These are phyloP conservation scores for Phytophthora boehmeriae DNA, from an alignment of 352 stramenopile species.

Conservation along the genomic window DNA sequence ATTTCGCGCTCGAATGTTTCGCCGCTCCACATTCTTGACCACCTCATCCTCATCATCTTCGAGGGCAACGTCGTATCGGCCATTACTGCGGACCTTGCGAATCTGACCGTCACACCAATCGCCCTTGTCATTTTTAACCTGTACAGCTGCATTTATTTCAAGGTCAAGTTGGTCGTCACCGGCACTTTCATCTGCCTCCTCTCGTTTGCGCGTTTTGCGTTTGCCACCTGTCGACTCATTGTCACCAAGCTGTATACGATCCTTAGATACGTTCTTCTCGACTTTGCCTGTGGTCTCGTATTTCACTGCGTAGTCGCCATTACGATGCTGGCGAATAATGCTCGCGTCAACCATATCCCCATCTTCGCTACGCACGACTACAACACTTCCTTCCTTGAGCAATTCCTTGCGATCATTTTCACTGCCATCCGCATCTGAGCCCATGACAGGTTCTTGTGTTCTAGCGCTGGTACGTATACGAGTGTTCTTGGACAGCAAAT, in stretches of 20 bases:
- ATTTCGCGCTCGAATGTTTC: constrained; percentile 29
- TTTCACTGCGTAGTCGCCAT: constrained; percentile 41
- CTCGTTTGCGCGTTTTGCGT: constrained; percentile 10
- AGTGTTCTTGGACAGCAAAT: neutral
- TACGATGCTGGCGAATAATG: constrained; percentile 45
- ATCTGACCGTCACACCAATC: constrained; percentile 44
- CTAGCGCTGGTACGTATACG: neutral
- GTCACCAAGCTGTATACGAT: constrained; percentile 21
- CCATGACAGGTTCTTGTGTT: constrained; percentile 14
- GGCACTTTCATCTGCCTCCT: constrained; percentile 13
- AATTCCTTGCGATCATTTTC: constrained; percentile 13
- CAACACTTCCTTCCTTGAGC: constrained; percentile 15
- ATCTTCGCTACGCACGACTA: constrained; percentile 23
- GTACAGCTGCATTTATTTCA: constrained; percentile 33
- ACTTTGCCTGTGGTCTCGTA: constrained; percentile 36
- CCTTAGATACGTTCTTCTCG: constrained; percentile 42
- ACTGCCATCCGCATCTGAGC: constrained; percentile 18
- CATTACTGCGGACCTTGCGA: constrained; percentile 43
- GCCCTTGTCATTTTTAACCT: constrained; percentile 46
- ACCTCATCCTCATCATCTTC: constrained; percentile 46
- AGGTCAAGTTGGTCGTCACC: constrained; percentile 14
- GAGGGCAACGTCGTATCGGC: constrained; percentile 52
- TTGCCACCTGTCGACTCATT: constrained; percentile 11
- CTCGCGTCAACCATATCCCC: constrained; percentile 22
- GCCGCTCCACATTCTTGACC: constrained; percentile 34